Conservation (phyloP, 202 grass and related monocot genomes). For the Bolboschoenoplectus hybrid region DNA sequence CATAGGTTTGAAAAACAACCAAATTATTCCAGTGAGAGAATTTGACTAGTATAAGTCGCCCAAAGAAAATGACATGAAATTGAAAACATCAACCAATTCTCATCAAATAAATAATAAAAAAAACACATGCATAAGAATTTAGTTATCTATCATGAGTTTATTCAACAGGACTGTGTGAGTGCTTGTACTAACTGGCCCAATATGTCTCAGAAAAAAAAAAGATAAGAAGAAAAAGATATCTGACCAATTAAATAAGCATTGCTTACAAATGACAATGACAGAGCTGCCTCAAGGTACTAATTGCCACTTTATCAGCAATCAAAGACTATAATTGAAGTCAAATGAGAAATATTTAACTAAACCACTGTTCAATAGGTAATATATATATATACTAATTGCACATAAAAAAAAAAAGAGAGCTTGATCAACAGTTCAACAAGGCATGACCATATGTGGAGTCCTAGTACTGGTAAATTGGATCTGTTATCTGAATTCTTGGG, state of each 20-base stretch:
- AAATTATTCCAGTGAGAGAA: not conserved
- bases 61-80: conserved; percentile 16
- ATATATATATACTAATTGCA: not conserved
- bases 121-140: not conserved
- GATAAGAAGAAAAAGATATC: not conserved
- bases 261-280: not conserved
- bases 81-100: not conserved
- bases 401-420: not conserved
- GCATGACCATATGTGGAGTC: not conserved
- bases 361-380: not conserved
- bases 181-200: not conserved
- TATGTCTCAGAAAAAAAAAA: not conserved
- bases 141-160: not conserved
- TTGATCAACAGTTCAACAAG: not conserved
- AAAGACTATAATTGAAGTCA: not conserved
- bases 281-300: not conserved
- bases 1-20: not conserved
- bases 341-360: not conserved
- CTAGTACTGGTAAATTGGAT: not conserved
- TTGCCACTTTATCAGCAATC: not conserved
- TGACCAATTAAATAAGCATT: not conserved
- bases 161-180: not conserved
- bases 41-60: conserved; percentile 18
- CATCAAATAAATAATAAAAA: not conserved
- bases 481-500: not conserved